Evolutionary conservation across 192 early-diverging fungal genomes (phyloP), one percentile per base, ranked within the genome.

Genomic region (Coemansia sp.): DNA sequence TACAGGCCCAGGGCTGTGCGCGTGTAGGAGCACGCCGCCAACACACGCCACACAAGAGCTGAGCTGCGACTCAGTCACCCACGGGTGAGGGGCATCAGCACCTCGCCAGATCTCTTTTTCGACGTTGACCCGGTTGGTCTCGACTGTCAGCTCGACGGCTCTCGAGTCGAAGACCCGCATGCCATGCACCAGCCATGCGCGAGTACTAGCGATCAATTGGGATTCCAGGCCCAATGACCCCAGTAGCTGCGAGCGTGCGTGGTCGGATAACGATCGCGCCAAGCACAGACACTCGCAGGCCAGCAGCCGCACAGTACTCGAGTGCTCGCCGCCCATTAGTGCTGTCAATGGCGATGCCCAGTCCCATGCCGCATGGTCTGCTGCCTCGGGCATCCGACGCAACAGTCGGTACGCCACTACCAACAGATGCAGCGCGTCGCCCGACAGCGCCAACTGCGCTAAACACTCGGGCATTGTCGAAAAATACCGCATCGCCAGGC

Each of bases 341-440:
- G 13, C 32, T 6, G 53, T 49, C 43, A 77, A 62, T 37, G 80
- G 64, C 32, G 80, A 53, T 43, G 64, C 62, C 71, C 75, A 74
- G 62, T 73, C 75, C 75, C 80, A 72, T 9, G 66, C 32, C 10
- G 19, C 55, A 4, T 74, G 53, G 53, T 68, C 65, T 28, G 62
- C n/a, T 4, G 61, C 52, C 63, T 84, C 84, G 40, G 77, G 82
- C 32, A 88, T 33, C 44, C 71, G 62, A n/a, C 84, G 87, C 62
- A 73, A 86, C 82, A 80, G 86, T 76, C 76, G 87, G 69, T 76
- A 86, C 79, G 73, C 43, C 17, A 76, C 69, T 38, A 68, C 59
- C 46, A 78, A 69, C 14, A 58, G 13, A 0, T 67, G 19, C 62
- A 11, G 13, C 14, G 47, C 21, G 4, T n/a, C 42, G 23, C 40